A percentile compares a stretch with the other conserved stretches of the same genome.
phyloP scores from a whole-genome alignment of 2,329 filamentous ascomycete genomes.

The Trichoderma pleuroti region DNA sequence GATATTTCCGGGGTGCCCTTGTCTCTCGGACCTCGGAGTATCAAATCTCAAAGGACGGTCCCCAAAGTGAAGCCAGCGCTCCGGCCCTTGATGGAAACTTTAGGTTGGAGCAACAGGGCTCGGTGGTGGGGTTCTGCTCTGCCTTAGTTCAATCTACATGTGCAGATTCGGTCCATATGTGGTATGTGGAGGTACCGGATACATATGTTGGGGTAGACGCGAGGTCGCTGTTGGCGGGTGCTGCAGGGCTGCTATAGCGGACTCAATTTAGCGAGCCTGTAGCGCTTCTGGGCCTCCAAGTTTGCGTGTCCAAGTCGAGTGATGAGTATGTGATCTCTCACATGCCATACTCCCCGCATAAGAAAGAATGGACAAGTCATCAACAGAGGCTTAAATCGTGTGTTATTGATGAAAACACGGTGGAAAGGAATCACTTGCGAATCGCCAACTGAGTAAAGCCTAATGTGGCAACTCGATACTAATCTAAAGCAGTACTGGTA shows the following conservation, averaged over 20 bases:
- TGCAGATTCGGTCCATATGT: background rate
- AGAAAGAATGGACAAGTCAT: background rate
- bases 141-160: background rate
- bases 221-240: background rate
- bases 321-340: background rate
- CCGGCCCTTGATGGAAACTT: background rate
- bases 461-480: background rate
- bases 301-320: background rate
- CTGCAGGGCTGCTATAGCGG: background rate
- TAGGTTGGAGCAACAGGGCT: background rate
- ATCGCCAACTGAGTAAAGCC: background rate
- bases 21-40: background rate
- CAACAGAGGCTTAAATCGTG: background rate
- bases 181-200: background rate
- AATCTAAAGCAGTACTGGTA: background rate
- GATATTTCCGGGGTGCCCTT: background rate
- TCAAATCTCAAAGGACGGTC: background rate
- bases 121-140: background rate
- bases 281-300: background rate
- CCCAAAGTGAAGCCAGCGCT: background rate
- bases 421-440: background rate
- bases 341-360: background rate
- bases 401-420: background rate
- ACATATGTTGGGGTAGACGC: background rate
- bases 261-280: background rate